Evolutionary conservation across 176 grass and related monocot genomes (phyloP).

Genomic region (Raddia guianensis): DNA sequence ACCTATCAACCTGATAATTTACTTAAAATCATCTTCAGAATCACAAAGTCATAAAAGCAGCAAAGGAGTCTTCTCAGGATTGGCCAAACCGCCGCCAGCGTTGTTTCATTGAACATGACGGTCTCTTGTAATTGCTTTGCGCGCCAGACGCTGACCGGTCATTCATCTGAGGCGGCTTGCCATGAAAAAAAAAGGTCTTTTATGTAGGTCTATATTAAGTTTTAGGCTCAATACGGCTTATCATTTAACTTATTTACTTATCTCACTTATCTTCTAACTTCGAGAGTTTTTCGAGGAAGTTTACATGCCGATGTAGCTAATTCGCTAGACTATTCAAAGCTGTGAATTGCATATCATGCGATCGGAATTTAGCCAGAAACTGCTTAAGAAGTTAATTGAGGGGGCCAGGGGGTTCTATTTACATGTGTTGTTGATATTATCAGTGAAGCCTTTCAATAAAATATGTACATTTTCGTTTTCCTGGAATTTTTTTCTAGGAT

Average conservation of each 20-base stretch:
- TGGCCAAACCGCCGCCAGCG: not conserved
- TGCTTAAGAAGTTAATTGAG: not conserved
- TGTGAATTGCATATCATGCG: not conserved
- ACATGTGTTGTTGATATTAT: constrained; percentile 24
- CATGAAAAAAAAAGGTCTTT: not conserved
- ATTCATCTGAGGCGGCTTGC: not conserved
- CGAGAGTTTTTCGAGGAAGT: too few species aligned
- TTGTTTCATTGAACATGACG: not conserved
- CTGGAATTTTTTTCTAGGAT: not conserved
- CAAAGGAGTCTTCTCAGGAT: not conserved
- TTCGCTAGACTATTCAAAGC: not conserved
- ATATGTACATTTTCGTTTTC: constrained; percentile 32
- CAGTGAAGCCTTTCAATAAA: constrained; percentile 28
- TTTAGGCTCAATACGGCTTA: too few species aligned
- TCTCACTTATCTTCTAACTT: too few species aligned
- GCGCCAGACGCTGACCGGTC: not conserved
- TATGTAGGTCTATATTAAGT: too few species aligned
- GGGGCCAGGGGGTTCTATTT: not conserved
- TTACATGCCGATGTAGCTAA: not conserved
- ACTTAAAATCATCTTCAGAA: not conserved
- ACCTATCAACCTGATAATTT: not conserved
- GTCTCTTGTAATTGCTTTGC: not conserved
- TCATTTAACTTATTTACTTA: too few species aligned
- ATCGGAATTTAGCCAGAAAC: not conserved
- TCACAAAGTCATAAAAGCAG: not conserved